Percentiles rank a stretch among this genome's conserved stretches.
Conservation (phyloP, 2,329 filamentous ascomycete genomes). For the Fusarium sp. region DNA sequence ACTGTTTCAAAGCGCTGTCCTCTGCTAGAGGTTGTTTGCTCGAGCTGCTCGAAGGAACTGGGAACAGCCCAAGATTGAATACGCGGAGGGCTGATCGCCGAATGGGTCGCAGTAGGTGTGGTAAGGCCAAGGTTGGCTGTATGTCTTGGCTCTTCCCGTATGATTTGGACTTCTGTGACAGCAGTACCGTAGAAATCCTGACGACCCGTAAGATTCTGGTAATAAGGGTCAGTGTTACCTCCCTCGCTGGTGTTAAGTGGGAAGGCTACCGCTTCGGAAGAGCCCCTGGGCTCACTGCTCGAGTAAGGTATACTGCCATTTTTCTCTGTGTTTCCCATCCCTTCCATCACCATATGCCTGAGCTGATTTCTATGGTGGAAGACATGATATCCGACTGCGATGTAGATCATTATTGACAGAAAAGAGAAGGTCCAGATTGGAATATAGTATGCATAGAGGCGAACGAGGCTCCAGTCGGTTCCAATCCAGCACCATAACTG, state of each 20-base stretch:
- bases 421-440: conserved; percentile 72
- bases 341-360: conserved; percentile 58
- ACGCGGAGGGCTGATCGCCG: conserved; percentile 32
- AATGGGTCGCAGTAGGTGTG: conserved; percentile 34
- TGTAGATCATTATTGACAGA: conserved; percentile 67
- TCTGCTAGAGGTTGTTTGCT: conserved; percentile 22
- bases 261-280: conserved; percentile 53
- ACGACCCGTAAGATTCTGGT: conserved; percentile 47
- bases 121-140: conserved; percentile 10
- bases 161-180: conserved; percentile 65
- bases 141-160: conserved; percentile 45
- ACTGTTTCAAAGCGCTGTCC: conserved; percentile 49
- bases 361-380: conserved; percentile 70
- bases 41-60: conserved; percentile 32
- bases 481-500: conserved; percentile 74
- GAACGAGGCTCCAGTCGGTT: conserved; percentile 65
- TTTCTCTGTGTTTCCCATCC: conserved; percentile 42
- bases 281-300: conserved; percentile 50
- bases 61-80: conserved; percentile 47
- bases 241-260: background rate
- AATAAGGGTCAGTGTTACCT: conserved; percentile 32
- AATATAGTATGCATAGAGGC: conserved; percentile 71
- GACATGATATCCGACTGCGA: conserved; percentile 69
- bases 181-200: conserved; percentile 61
- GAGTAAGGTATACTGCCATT: conserved; percentile 39